Percentiles rank a stretch among this genome's conserved stretches.
Evolutionary conservation across 352 stramenopile species (phyloP).

Genomic region (Phytopythium boreale): DNA sequence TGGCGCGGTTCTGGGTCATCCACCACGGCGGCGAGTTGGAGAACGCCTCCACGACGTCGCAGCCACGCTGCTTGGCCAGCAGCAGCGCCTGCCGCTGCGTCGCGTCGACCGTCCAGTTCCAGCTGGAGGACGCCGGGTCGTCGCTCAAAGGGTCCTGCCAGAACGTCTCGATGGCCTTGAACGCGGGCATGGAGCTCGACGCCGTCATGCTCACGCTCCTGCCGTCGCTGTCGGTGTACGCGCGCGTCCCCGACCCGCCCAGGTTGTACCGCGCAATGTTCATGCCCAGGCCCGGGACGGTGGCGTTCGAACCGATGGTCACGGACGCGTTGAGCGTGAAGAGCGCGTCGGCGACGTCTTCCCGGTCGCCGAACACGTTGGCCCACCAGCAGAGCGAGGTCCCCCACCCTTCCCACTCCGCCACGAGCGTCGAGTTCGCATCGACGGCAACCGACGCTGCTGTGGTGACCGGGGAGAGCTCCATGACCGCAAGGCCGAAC

Average conservation of each 20-base stretch:
- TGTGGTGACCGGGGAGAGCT: not conserved
- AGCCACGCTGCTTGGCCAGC: conserved; percentile 33
- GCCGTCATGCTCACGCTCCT: conserved; percentile 38
- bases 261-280: conserved; percentile 71
- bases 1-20: conserved; percentile 57
- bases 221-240: conserved; percentile 37
- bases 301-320: conserved; percentile 16
- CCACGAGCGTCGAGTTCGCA: conserved; percentile 9
- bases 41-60: conserved; percentile 45
- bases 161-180: conserved; percentile 54
- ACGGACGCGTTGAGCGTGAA: conserved; percentile 47
- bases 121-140: conserved; percentile 35
- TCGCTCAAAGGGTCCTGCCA: conserved; percentile 51
- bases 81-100: conserved; percentile 43
- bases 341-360: conserved; percentile 48
- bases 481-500: not conserved
- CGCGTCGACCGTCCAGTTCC: conserved; percentile 43
- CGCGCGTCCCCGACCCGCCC: conserved; percentile 30
- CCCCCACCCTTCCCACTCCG: conserved; percentile 52
- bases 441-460: not conserved
- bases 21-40: conserved; percentile 64
- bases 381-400: conserved; percentile 65
- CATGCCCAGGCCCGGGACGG: conserved; percentile 39
- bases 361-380: conserved; percentile 54
- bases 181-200: conserved; percentile 45